Conservation (phyloP, 805 yeast species). For the Candida lessepsii region DNA sequence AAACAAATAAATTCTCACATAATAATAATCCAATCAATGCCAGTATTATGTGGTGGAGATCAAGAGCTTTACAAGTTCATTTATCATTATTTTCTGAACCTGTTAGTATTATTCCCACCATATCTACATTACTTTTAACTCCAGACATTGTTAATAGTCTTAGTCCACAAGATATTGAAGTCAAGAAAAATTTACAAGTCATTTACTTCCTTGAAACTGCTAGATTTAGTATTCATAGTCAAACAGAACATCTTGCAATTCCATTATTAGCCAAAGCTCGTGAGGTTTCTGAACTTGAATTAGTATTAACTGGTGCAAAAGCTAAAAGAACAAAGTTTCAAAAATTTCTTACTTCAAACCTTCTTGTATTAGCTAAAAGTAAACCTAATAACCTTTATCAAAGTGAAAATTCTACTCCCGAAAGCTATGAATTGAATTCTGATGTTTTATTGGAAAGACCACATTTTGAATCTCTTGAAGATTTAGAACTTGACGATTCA, state of each 20-base stretch:
- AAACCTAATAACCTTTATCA: constrained; percentile 24
- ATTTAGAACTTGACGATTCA: constrained; percentile 32
- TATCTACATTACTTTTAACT: constrained; percentile 41
- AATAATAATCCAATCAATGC: constrained; percentile 40
- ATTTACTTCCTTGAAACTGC: constrained; percentile 66
- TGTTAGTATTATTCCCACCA: constrained; percentile 46
- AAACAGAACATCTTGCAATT: constrained; percentile 59
- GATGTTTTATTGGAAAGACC: constrained; percentile 79
- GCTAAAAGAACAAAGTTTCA: constrained; percentile 88
- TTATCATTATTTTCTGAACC: constrained; percentile 63
- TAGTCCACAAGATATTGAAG: constrained; percentile 30
- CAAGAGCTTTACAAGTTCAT: constrained; percentile 65
- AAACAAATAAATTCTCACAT: constrained; percentile 10
- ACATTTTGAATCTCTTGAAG: constrained; percentile 59
- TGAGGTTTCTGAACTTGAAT: constrained; percentile 56
- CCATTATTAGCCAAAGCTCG: constrained; percentile 57
- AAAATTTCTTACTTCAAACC: constrained; percentile 63
- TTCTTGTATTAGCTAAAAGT: constrained; percentile 72
- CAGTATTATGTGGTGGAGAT: constrained; percentile 71
- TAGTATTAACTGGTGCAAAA: constrained; percentile 80
- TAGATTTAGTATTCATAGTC: constrained; percentile 58
- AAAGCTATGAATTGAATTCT: constrained; percentile 62
- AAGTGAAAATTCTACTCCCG: constrained; percentile 36
- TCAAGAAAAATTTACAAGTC: constrained; percentile 40
- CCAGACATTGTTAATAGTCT: constrained; percentile 27